A percentile compares a stretch with the other conserved stretches of the same genome.
phyloP scores from a whole-genome alignment of 2,329 filamentous ascomycete genomes.

The Cercospora nicotianae region DNA sequence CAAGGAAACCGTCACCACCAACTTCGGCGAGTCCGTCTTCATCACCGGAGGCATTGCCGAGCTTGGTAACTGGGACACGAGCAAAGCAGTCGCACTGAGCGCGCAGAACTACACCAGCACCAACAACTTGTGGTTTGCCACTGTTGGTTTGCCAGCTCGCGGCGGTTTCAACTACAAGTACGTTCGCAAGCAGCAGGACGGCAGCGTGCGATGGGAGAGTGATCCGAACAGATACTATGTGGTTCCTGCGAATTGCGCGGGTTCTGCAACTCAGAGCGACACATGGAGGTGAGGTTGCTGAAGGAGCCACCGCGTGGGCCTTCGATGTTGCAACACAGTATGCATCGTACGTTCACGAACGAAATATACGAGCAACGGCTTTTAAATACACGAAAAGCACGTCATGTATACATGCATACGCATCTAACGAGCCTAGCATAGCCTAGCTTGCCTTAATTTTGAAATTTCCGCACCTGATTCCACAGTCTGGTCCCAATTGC shows the following conservation, averaged over 20 bases:
- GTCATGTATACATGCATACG: not conserved
- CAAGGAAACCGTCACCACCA: constrained; percentile 46
- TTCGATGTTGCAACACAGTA: not conserved
- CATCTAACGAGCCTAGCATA: not conserved
- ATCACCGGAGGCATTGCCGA: constrained; percentile 60
- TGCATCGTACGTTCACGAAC: not conserved
- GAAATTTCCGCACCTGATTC: not conserved
- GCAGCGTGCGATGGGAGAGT: constrained; percentile 61
- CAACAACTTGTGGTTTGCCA: constrained; percentile 61
- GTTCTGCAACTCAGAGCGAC: constrained; percentile 25
- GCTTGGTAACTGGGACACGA: constrained; percentile 61
- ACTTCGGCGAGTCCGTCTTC: constrained; percentile 63
- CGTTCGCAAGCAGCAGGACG: constrained; percentile 57
- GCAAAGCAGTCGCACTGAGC: constrained; percentile 57
- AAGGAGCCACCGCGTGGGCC: not conserved
- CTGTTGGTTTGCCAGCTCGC: constrained; percentile 55
- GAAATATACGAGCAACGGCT: not conserved
- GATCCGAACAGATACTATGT: constrained; percentile 24
- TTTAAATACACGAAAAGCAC: not conserved
- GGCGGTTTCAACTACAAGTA: constrained; percentile 66
- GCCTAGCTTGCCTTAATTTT: not conserved
- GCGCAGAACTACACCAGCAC: constrained; percentile 58
- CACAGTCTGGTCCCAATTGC: not conserved
- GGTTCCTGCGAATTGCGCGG: constrained; percentile 26
- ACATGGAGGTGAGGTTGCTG: constrained; percentile 28